phyloP scores from a whole-genome alignment of 805 yeast species.

The Suhomyces emberorum region DNA sequence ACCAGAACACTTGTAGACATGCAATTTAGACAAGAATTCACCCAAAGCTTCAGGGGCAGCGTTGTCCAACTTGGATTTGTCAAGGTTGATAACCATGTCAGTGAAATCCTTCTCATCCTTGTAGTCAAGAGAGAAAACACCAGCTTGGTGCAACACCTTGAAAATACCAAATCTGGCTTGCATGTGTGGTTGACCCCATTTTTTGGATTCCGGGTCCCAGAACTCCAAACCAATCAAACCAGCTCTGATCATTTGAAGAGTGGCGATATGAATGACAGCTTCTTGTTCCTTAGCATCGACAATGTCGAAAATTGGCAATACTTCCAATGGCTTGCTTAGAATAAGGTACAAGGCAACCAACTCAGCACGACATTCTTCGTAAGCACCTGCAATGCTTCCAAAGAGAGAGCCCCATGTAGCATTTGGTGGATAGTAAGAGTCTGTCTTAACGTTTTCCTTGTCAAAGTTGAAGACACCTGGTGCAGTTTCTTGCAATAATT shows the following conservation, averaged over 20 bases:
- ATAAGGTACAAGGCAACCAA: slow-evolving; percentile 80
- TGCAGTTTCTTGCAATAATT: slow-evolving; percentile 55
- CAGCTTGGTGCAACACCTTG: slow-evolving; percentile 68
- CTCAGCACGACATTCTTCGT: slow-evolving; percentile 93
- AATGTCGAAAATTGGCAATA: slow-evolving; percentile 73
- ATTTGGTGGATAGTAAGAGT: slow-evolving; percentile 70
- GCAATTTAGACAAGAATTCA: slow-evolving; percentile 67
- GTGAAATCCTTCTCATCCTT: slow-evolving; percentile 45
- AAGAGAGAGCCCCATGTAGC: slow-evolving; percentile 91
- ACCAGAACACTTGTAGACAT: slow-evolving; percentile 75
- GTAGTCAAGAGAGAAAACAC: slow-evolving; percentile 56
- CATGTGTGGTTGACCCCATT: slow-evolving; percentile 96
- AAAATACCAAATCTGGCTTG: slow-evolving; percentile 86
- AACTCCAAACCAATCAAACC: slow-evolving; percentile 79
- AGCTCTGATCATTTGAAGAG: slow-evolving; percentile 82
- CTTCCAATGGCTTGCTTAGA: slow-evolving; percentile 55
- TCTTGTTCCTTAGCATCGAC: slow-evolving; percentile 54
- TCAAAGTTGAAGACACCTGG: slow-evolving; percentile 74
- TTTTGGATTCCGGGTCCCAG: slow-evolving; percentile 77
- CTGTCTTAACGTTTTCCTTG: slow-evolving; percentile 61
- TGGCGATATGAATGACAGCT: slow-evolving; percentile 63
- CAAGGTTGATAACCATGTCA: slow-evolving; percentile 60
- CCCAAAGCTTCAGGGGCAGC: slow-evolving; percentile 74
- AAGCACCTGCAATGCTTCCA: slow-evolving; percentile 79
- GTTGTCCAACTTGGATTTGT: slow-evolving; percentile 58